Conservation (phyloP, 495 filamentous ascomycete species). For the Astrothelium macrocarpum region DNA sequence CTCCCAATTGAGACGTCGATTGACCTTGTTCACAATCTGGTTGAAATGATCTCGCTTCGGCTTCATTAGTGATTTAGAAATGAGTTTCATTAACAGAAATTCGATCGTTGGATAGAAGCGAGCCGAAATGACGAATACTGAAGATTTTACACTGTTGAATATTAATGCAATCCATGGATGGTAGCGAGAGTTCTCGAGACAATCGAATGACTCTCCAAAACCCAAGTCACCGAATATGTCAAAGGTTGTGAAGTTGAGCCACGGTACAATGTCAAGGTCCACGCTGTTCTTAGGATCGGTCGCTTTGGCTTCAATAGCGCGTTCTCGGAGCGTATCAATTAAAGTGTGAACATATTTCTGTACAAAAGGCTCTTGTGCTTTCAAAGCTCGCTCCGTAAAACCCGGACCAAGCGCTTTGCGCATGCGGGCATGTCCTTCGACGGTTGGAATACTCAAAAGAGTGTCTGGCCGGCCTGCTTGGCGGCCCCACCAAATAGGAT, state of each 20-base stretch:
- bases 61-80: slow-evolving; percentile 18
- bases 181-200: slow-evolving; percentile 21
- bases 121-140: slow-evolving; percentile 4
- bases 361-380: slow-evolving; percentile 28
- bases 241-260: slow-evolving; percentile 30
- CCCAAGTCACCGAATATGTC: slow-evolving; percentile 32
- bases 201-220: slow-evolving; percentile 33
- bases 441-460: not conserved
- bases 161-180: slow-evolving; percentile 29
- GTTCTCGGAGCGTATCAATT: slow-evolving; percentile 19
- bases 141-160: slow-evolving; percentile 26
- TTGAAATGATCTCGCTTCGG: slow-evolving; percentile 18
- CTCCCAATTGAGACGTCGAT: slow-evolving; percentile 18
- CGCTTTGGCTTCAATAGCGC: not conserved
- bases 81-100: slow-evolving; percentile 15
- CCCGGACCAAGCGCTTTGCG: slow-evolving; percentile 25
- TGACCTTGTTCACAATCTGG: slow-evolving; percentile 24
- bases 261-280: slow-evolving; percentile 26
- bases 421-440: not conserved
- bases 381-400: slow-evolving; percentile 27
- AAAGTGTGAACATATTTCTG: slow-evolving; percentile 27
- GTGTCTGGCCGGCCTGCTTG: not conserved
- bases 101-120: slow-evolving; percentile 16
- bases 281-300: slow-evolving; percentile 17
- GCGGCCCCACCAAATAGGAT: not conserved